Evolutionary conservation across 1,139 yeast species (phyloP), one percentile per base, ranked within the genome.

Genomic region (Kluyveromyces sp.): DNA sequence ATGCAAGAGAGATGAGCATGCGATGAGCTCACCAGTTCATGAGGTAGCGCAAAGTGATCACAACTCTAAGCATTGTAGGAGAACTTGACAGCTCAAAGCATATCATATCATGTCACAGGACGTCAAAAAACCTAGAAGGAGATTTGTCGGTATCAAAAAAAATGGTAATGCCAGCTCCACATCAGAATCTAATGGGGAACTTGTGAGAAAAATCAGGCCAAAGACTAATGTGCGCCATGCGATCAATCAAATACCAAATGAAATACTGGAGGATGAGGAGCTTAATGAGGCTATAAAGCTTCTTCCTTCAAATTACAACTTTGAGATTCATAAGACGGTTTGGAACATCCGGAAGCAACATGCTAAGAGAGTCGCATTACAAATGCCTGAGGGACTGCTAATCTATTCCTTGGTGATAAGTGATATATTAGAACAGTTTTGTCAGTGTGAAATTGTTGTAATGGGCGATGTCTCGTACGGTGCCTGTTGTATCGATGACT

Each of bases 381-480:
- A 92, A 58, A 85, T 92, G 95, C 99, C 99, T 1, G 99, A 92
- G 64, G 99, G 99, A 1, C 66, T 92, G 35, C 68, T 92, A 43
- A 83, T 92, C 2, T 92, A 89, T 61, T 81, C 97, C 1, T 73
- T 94, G 49, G 75, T 92, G 36, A 78, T 92, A 16, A 74, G 95
- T 2, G 99, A 92, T 63, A 92, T 92, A 26, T 63, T 92, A 33
- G 96, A 88, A 59, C 96, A 89, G 63, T 89, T 92, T 57, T 88
- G 96, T 59, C 67, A 69, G 4, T 92, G 83, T 41, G 96, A 89
- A 57, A 85, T 92, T 0, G 72, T 94, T 1, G 94, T 92, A 3
- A 94, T 92, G 98, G 99, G 99, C 2, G 99, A 92, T 64, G 98
- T 92, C 0, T 87, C 96, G 0, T 92, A 92, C 58, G 99, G 99